These are phyloP conservation scores for Pythium diclinum DNA, from an alignment of 352 stramenopile genomes.

Conservation along the genomic window DNA sequence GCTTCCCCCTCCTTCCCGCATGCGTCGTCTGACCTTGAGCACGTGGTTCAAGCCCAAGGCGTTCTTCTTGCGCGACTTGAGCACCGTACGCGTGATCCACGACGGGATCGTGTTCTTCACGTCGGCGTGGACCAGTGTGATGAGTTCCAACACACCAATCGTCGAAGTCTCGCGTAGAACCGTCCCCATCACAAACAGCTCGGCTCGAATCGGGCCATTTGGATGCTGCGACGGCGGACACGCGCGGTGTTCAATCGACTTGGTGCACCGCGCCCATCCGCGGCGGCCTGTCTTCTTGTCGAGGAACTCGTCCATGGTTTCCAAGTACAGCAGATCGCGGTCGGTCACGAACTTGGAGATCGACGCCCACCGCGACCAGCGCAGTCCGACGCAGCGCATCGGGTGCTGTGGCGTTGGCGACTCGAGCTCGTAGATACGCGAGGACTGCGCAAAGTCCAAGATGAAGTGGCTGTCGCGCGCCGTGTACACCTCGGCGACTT, in stretches of 20 bases:
- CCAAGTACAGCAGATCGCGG: slow-evolving; percentile 55
- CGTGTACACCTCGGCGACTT: slow-evolving; percentile 60
- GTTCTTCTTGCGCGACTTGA: slow-evolving; percentile 46
- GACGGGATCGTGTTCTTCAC: slow-evolving; percentile 32
- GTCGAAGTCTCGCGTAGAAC: slow-evolving; percentile 60
- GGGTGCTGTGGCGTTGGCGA: slow-evolving; percentile 36
- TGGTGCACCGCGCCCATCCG: slow-evolving; percentile 63
- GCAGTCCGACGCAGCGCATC: slow-evolving; percentile 44
- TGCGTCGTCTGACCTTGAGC: slow-evolving; percentile 58
- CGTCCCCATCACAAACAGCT: slow-evolving; percentile 53
- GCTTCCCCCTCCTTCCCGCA: slow-evolving; percentile 20
- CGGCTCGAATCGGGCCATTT: slow-evolving; percentile 47
- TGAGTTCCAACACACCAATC: slow-evolving; percentile 50
- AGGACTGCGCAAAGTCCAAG: slow-evolving; percentile 48
- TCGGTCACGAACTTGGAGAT: slow-evolving; percentile 47
- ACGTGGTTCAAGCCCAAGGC: slow-evolving; percentile 54
- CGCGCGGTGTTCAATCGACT: slow-evolving; percentile 59
- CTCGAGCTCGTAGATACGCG: slow-evolving; percentile 55
- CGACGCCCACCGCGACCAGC: slow-evolving; percentile 60
- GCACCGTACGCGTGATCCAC: slow-evolving; percentile 48
- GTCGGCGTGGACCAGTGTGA: slow-evolving; percentile 58
- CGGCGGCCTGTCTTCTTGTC: slow-evolving; percentile 50
- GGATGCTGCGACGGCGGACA: slow-evolving; percentile 58
- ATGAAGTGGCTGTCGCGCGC: slow-evolving; percentile 38
- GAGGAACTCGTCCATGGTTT: slow-evolving; percentile 70